These are phyloP conservation scores for Dioszegia aurantiaca DNA, from an alignment of 768 basidiomycete genomes.

Conservation along the genomic window DNA sequence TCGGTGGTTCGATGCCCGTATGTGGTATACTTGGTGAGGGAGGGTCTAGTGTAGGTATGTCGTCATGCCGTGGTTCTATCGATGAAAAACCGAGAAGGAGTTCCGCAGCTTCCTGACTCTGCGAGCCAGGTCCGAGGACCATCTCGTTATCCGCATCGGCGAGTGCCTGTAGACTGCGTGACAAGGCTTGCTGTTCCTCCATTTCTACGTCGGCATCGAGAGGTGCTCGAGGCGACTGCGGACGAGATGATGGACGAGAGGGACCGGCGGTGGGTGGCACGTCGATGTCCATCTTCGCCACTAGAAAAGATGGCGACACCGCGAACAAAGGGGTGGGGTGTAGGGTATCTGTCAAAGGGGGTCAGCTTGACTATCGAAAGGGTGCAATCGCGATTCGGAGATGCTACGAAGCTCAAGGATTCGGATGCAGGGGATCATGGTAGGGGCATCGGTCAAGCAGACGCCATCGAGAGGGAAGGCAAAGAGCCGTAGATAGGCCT, in stretches of 20 bases:
- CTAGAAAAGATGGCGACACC: neutral
- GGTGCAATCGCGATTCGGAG: too few species aligned
- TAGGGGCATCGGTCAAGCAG: too few species aligned
- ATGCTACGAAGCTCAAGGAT: too few species aligned
- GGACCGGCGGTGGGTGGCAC: conserved; percentile 2
- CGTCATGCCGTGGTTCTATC: neutral
- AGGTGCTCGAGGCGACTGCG: conserved; percentile 3
- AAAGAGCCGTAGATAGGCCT: too few species aligned
- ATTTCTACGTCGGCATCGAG: conserved; percentile 20
- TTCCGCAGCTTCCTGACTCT: conserved; percentile 31
- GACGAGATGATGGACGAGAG: conserved; percentile 2
- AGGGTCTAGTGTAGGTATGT: conserved; percentile 6
- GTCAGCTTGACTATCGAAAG: neutral
- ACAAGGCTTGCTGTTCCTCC: conserved; percentile 17
- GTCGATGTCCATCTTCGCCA: neutral
- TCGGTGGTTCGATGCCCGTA: conserved; percentile 2
- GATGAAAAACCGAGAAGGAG: conserved; percentile 31
- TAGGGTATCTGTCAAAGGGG: conserved; percentile 10
- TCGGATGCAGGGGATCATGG: too few species aligned
- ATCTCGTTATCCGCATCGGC: conserved; percentile 7
- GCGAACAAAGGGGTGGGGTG: conserved; percentile 5
- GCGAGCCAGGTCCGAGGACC: conserved; percentile 10
- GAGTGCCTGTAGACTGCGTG: neutral
- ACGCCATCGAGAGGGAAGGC: too few species aligned
- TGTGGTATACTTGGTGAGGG: conserved; percentile 11